Base-by-base conservation (phyloP, 2,329 filamentous ascomycete species). In the Fusarium domesticum region DNA sequence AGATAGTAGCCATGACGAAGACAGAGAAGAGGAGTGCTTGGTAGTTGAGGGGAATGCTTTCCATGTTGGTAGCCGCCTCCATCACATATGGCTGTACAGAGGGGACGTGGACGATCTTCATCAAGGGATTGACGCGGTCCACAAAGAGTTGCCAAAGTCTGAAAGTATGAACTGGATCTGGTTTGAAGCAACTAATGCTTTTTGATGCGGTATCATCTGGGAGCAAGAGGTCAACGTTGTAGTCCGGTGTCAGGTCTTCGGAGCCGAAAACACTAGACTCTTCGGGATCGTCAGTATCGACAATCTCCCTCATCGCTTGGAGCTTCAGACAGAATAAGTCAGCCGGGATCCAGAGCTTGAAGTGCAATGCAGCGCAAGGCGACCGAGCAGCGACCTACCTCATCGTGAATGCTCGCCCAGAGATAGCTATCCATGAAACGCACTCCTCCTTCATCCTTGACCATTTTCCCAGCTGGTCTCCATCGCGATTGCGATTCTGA, bases 71-170 rank as follows among this genome's bases (percentile, higher is more conserved):
- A 2, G 76, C 77, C 2, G 83, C 83, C 45, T 86, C 78, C 30
- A 85, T 74, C 6, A 90, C 70, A 35, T 78, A 75, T 2, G 77
- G 75, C 57, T 89, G 83, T 4, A 89, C 64, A 0, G 82, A 82
- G 0, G 87, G 86, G 2, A 84, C 77, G 60, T 92, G 87, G 18
- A 89, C 81, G 35, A 80, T 68, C 61, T 90, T 91, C 53, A 81
- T 80, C 35, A 89, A 63, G 0, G 87, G 86, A 56, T 91, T 86
- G 43, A 91, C 81, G 48, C 87, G 83, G 37, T 88, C 81, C 6
- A 89, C 69, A 53, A 84, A 90, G 7, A 81, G 71, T 61, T 89
- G 84, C 87, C 87, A 92, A 5, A 92, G 73, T 39, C 76, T 75
- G 57, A 87, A 83, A 18, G 87, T 78, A 25, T 87, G 80, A 11